Base-by-base conservation (phyloP, 176 grass and related monocot species). In the Paspalum notatum region DNA sequence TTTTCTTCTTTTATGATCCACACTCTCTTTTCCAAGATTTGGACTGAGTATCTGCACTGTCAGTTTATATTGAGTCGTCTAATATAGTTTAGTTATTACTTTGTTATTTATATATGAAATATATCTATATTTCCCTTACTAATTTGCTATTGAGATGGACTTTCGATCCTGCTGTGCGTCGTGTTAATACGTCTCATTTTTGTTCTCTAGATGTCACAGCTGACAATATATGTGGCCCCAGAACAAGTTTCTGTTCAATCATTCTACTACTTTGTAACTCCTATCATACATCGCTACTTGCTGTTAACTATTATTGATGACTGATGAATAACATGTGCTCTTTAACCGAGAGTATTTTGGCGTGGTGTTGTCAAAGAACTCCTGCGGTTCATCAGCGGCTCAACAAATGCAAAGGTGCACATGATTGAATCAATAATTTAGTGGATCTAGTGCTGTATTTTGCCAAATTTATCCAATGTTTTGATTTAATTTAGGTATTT, bases 331-430 rank as follows among this genome's bases (percentile, higher is more conserved):
- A 60, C 27, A 37, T 58, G 15, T 87, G 51, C 72, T 76, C 22
- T 85, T 72, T 78, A 76, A 26, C 68, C 93, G 94, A 93, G 81
- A 80, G 88, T 93, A 62, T 97, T 97, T 86, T 97, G 94, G 94
- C 80, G 91, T 72, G 94, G 88, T 80, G 88, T 93, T 84, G 78
- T 93, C 26, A 88, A 97, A 89, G 93, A 93, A 84, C 90, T 97
- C 25, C 64, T 97, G 58, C 93, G 90, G 93, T 97, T 97, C 83
- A 93, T 97, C 63, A 93, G 88, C 85, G 93, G 93, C 46, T 97
- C 86, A 26, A 93, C 93, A 44, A 93, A 87, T 80, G 86, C 86
- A 38, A 93, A 97, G 90, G 93, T 92, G 58, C 62, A 21, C 32
- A 71, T 39, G 52, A 24, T 74, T 62, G 9, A 77, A 80, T 45